Percentiles rank a stretch among this genome's conserved stretches.
Evolutionary conservation across 306 rosid genomes (phyloP).

Genomic region (Urtica urens): DNA sequence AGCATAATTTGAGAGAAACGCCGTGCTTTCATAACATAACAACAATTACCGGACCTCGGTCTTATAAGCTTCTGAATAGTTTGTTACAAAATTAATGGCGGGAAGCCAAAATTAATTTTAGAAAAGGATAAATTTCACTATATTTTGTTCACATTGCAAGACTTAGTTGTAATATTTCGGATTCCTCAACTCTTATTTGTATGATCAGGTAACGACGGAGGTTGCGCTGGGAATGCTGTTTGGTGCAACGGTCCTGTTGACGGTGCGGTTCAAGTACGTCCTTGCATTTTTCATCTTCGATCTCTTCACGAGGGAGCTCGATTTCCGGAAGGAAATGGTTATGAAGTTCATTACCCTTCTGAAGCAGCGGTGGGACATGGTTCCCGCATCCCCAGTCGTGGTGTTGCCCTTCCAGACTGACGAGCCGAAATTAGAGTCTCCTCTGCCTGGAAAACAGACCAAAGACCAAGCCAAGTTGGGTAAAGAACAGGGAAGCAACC

Average conservation of each 20-base stretch:
- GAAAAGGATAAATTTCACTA: no score
- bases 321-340: slow-evolving; percentile 67
- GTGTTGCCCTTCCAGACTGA: slow-evolving; percentile 63
- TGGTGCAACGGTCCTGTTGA: slow-evolving; percentile 50
- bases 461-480: slow-evolving; percentile 31
- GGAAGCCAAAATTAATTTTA: no score
- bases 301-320: slow-evolving; percentile 77
- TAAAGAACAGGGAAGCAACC: slow-evolving; percentile 26
- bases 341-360: slow-evolving; percentile 41
- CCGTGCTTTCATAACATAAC: no score
- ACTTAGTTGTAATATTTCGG: no score
- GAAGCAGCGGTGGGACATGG: slow-evolving; percentile 80
- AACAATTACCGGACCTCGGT: no score
- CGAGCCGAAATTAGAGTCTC: slow-evolving; percentile 29
- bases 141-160: no score
- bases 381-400: slow-evolving; percentile 85
- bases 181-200: no score
- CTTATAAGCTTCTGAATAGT: no score
- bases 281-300: slow-evolving; percentile 63
- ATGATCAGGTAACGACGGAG: slow-evolving; percentile 71
- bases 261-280: slow-evolving; percentile 68
- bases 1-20: no score
- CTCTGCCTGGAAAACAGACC: slow-evolving; percentile 27
- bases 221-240: slow-evolving; percentile 57
- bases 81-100: no score